A percentile compares a stretch with the other conserved stretches of the same genome.
phyloP scores from a whole-genome alignment of 139 green algal genomes.

The Auxenochlorella protothecoides region DNA sequence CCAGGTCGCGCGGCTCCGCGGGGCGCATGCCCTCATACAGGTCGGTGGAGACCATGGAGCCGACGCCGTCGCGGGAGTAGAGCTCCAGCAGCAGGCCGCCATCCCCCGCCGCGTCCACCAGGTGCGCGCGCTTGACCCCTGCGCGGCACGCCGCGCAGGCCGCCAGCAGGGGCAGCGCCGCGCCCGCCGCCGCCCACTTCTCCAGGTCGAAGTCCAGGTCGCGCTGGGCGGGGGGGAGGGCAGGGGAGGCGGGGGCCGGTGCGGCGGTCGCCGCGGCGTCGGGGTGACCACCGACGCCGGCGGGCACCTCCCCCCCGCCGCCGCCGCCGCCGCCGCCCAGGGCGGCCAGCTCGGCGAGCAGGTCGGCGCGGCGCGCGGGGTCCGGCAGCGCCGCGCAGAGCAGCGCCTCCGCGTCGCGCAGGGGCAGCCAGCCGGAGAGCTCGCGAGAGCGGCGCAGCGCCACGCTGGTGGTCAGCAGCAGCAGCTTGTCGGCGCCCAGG shows the following conservation, averaged over 20 bases:
- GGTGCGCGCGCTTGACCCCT: constrained; percentile 66
- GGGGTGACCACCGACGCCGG: not conserved
- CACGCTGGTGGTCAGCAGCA: constrained; percentile 66
- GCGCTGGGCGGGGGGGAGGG: not conserved
- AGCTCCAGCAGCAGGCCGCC: constrained; percentile 81
- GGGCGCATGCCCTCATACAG: constrained; percentile 87
- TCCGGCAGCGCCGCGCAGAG: constrained; percentile 10
- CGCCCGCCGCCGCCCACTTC: constrained; percentile 15
- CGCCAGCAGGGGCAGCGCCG: constrained; percentile 28
- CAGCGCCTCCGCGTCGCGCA: constrained; percentile 59
- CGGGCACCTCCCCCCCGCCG: not conserved
- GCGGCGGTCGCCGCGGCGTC: not conserved
- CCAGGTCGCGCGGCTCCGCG: constrained; percentile 52
- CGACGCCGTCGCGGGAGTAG: constrained; percentile 86
- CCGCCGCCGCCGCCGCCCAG: not conserved
- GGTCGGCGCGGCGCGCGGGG: not conserved
- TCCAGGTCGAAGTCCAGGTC: constrained; percentile 15
- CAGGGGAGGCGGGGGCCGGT: not conserved
- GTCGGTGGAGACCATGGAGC: constrained; percentile 86
- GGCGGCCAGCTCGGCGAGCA: not conserved
- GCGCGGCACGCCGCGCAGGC: constrained; percentile 29
- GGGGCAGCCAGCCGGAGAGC: constrained; percentile 67
- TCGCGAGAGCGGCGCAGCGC: constrained; percentile 22
- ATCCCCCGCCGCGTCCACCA: constrained; percentile 63
- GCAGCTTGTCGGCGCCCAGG: constrained; percentile 87